Conservation (phyloP, 2,329 filamentous ascomycete genomes). For the Colletotrichum coccodes region DNA sequence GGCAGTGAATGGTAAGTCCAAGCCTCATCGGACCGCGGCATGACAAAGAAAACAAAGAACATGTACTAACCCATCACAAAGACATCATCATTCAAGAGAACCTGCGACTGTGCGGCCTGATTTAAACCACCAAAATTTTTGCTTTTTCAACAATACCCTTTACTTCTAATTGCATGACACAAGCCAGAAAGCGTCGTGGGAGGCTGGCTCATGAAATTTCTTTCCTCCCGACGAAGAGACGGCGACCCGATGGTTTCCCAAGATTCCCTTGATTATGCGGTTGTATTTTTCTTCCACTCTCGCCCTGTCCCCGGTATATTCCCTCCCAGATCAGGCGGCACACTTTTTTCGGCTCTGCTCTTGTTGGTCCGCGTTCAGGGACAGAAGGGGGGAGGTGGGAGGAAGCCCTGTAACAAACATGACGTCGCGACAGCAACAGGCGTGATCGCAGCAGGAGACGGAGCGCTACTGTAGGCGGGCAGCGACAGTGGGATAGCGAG, state of each 20-base stretch:
- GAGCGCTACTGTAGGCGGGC: background rate
- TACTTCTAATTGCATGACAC: constrained; percentile 42
- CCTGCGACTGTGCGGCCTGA: constrained; percentile 93
- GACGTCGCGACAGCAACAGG: constrained; percentile 24
- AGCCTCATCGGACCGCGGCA: too few relatives aligned
- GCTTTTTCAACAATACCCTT: constrained; percentile 55
- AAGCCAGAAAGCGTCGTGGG: constrained; percentile 33
- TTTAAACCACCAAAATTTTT: constrained; percentile 67
- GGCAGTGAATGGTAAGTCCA: constrained; percentile 88
- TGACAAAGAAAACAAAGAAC: constrained; percentile 7
- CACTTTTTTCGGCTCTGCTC: constrained; percentile 21
- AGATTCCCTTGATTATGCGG: constrained; percentile 33
- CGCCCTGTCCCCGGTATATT: constrained; percentile 26
- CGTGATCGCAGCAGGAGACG: constrained; percentile 3
- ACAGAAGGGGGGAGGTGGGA: constrained; percentile 12
- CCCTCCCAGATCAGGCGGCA: constrained; percentile 17
- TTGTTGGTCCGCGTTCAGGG: constrained; percentile 22
- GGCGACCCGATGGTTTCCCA: constrained; percentile 33
- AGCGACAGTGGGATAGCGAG: background rate
- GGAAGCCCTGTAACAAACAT: constrained; percentile 30
- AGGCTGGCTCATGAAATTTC: constrained; percentile 34
- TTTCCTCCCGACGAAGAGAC: constrained; percentile 28
- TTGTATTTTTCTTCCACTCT: constrained; percentile 32
- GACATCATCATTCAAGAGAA: constrained; percentile 99
- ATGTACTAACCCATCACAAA: constrained; percentile 46